Evolutionary conservation across 305 asterid genomes (phyloP).

Genomic region (Fraxinus paxiana): DNA sequence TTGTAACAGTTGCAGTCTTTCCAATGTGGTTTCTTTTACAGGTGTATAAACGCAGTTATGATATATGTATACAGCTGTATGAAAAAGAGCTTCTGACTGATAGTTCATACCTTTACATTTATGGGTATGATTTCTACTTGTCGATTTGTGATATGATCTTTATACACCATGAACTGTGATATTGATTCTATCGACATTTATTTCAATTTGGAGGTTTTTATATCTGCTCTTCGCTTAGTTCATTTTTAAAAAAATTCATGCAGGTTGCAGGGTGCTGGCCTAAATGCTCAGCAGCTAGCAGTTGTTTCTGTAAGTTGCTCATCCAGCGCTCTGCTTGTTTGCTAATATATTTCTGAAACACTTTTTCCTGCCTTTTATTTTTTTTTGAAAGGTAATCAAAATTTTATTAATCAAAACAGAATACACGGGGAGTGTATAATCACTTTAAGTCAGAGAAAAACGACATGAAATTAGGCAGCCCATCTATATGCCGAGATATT

Average conservation of each 20-base stretch:
- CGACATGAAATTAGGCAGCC: no score
- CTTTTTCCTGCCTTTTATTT: neutral
- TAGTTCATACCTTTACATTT: constrained; percentile 70
- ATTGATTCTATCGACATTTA: neutral
- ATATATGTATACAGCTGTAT: constrained; percentile 77
- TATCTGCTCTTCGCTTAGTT: constrained; percentile 15
- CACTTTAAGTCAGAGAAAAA: no score
- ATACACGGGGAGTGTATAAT: no score
- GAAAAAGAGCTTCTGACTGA: constrained; percentile 93
- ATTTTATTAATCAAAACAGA: no score
- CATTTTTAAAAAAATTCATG: constrained; percentile 17
- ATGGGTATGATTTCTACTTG: constrained; percentile 55
- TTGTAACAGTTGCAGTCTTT: constrained; percentile 18
- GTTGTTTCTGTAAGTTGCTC: constrained; percentile 72
- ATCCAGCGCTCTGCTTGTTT: neutral
- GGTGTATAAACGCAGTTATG: constrained; percentile 93
- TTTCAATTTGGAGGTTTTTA: constrained; percentile 10
- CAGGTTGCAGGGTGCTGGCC: constrained; percentile 77
- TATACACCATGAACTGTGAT: constrained; percentile 8
- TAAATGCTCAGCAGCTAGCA: constrained; percentile 88
- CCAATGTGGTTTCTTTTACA: constrained; percentile 27
- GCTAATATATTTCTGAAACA: constrained; percentile 5
- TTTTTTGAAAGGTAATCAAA: no score
- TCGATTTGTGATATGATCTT: constrained; percentile 18
- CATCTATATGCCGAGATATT: no score